phyloP scores from a whole-genome alignment of 805 yeast species.

The Maudiozyma serrabonitensis region DNA sequence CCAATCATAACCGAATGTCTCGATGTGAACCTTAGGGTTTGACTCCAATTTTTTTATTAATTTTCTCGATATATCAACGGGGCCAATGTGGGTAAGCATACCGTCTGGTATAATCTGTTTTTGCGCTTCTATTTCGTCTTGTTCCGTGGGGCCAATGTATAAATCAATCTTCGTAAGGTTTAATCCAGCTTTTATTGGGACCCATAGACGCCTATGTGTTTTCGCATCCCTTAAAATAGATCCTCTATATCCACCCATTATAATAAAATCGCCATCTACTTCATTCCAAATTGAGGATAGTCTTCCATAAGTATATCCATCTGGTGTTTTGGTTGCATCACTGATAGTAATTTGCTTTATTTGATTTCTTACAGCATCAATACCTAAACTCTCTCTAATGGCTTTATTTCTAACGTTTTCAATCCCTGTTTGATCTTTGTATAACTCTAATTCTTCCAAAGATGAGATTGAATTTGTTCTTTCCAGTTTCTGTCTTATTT shows the following conservation, averaged over 20 bases:
- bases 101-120: conserved; percentile 60
- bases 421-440: conserved; percentile 43
- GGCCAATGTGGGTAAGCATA: conserved; percentile 73
- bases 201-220: conserved; percentile 68
- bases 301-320: conserved; percentile 18
- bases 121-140: conserved; percentile 54
- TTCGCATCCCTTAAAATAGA: conserved; percentile 57
- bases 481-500: conserved; percentile 28
- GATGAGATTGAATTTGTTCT: conserved; percentile 53
- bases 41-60: conserved; percentile 43
- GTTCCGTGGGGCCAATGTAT: conserved; percentile 58
- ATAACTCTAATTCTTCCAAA: conserved; percentile 52
- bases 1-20: conserved; percentile 92
- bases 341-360: conserved; percentile 16
- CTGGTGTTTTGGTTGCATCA: conserved; percentile 14
- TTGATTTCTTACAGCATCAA: conserved; percentile 30
- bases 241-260: conserved; percentile 87
- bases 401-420: conserved; percentile 67
- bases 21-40: conserved; percentile 52
- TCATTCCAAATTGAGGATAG: conserved; percentile 43
- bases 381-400: conserved; percentile 49
- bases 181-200: conserved; percentile 79
- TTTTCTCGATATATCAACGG: conserved; percentile 65
- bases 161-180: conserved; percentile 62
- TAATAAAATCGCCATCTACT: conserved; percentile 67